These are phyloP conservation scores for Spergularia marina DNA, from an alignment of 148 eudicot species.

Conservation along the genomic window DNA sequence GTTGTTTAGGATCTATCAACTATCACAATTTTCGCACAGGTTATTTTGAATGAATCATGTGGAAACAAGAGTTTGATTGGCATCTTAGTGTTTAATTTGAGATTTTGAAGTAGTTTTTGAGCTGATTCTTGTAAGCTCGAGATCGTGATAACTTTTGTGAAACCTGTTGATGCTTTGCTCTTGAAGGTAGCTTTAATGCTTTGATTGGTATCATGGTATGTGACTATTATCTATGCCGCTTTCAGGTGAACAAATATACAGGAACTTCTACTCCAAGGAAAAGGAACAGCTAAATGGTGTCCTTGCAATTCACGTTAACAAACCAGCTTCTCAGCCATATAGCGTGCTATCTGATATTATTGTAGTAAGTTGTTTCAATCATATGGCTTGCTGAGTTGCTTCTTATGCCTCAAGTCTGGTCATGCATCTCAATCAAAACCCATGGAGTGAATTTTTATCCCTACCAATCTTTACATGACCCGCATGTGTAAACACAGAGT, in stretches of 20 bases:
- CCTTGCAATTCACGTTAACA: constrained; percentile 52
- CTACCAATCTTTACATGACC: neutral
- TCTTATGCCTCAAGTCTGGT: neutral
- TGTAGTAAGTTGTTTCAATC: constrained; percentile 41
- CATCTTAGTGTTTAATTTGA: neutral
- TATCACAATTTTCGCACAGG: neutral
- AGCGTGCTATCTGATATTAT: constrained; percentile 50
- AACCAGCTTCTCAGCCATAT: constrained; percentile 55
- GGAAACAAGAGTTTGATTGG: neutral
- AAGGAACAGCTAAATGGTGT: constrained; percentile 78
- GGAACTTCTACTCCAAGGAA: constrained; percentile 73
- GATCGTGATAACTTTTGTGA: too few relatives aligned
- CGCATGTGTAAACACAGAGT: neutral
- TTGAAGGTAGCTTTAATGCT: neutral
- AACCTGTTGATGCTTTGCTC: neutral
- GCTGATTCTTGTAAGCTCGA: too few relatives aligned
- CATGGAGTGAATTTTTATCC: neutral
- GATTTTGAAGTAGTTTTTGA: neutral
- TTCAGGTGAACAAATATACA: constrained; percentile 68
- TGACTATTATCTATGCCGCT: neutral
- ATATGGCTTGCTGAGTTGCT: neutral
- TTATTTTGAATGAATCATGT: neutral
- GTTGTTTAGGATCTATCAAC: neutral
- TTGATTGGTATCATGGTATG: neutral
- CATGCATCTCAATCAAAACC: neutral